Conservation (phyloP, 2,329 filamentous ascomycete genomes). For the Fusarium anthophilum region DNA sequence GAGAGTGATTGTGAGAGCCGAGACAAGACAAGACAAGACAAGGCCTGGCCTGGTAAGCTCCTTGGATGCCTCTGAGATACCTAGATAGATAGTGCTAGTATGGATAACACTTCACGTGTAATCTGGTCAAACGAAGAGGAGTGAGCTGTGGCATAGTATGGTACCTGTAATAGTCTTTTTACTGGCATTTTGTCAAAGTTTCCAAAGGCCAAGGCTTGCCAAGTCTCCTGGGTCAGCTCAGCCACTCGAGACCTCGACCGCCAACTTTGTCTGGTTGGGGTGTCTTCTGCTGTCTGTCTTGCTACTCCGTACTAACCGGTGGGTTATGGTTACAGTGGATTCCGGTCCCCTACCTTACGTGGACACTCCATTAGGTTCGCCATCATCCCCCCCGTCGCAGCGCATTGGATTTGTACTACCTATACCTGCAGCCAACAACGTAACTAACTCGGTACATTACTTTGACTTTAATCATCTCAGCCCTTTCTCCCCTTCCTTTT, state of each 20-base stretch:
- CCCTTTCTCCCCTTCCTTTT: conserved; percentile 8
- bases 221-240: conserved; percentile 32
- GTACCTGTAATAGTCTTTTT: not conserved
- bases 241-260: conserved; percentile 25
- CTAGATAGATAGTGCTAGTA: not conserved
- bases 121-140: not conserved
- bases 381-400: conserved; percentile 33
- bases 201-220: conserved; percentile 14
- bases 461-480: conserved; percentile 14
- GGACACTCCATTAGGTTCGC: conserved; percentile 37
- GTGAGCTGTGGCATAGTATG: not conserved
- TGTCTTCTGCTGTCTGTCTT: not conserved
- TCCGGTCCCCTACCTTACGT: conserved; percentile 44
- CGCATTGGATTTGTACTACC: conserved; percentile 20
- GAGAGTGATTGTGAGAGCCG: not conserved
- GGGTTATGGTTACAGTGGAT: conserved; percentile 32
- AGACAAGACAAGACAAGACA: not conserved
- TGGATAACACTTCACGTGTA: not conserved
- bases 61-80: conserved; percentile 32
- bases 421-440: not conserved
- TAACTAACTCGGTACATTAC: conserved; percentile 11
- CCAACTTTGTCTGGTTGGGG: not conserved
- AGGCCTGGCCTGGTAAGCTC: not conserved
- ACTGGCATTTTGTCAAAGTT: not conserved
- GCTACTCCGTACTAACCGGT: conserved; percentile 32